Base-by-base conservation (phyloP, 2,329 filamentous ascomycete genomes). In the Alternaria atra region DNA sequence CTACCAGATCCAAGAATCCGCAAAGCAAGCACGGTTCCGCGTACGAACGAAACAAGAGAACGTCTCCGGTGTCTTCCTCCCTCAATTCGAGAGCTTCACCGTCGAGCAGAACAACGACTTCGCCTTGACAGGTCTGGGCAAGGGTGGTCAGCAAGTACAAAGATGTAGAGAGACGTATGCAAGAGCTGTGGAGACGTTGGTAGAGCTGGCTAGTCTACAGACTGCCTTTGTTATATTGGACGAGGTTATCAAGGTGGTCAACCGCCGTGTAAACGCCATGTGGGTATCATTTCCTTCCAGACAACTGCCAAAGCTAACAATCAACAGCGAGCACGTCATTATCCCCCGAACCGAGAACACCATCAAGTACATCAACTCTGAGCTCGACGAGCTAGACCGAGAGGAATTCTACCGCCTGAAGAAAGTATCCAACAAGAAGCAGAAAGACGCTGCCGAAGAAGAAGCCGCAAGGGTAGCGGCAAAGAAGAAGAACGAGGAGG, bases 281-380 rank as follows among this genome's bases (percentile, higher is more conserved):
- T 93, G 82, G 80, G 87, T 83, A 64, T 63, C 48, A 53, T 27
- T 27, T 35, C n/a, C 40, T 44, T 32, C 52, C 43, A 27, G 40
- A 27, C 17, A 15, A 13, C 23, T 29, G 32, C 44, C 46, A 23
- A 47, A 53, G 37, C 73, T 77, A 52, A 77, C 63, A 20, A 3
- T 30, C 51, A 29, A 17, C 68, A 91, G 88, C 74, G 92, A 95
- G 80, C 91, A 96, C 79, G 92, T 99, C 71, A 98, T 99, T 71
- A 99, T 99, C 73, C 95, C 95, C 12, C 87, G 95, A 68, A 99
- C 95, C 13, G 95, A 99, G 79, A 99, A 98, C 76, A 99, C 95
- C n/a, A 99, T 99, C 84, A 97, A 97, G 82, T 99, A 98, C 76
- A 98, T 98, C 85, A 98, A 98, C 82, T 97, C 94, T 1, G 95